Evolutionary conservation across 257 asterid species (phyloP).

Genomic region (Pogostemon cablin): DNA sequence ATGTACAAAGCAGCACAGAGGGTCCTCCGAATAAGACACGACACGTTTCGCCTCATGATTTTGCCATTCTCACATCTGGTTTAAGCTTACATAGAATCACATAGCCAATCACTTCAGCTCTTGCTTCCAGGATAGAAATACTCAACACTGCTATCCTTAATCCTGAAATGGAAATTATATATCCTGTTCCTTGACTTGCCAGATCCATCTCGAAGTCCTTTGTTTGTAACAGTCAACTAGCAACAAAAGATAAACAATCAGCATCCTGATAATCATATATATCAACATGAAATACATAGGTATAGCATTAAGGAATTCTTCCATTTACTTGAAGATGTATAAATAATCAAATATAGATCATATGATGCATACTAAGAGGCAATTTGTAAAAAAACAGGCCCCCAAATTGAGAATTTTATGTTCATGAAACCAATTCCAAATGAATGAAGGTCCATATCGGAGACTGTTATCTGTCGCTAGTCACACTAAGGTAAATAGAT

Average conservation of each 20-base stretch:
- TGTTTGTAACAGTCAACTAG: conserved; percentile 73
- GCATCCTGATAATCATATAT: conserved; percentile 2
- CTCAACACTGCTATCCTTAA: conserved; percentile 73
- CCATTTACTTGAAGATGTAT: not conserved
- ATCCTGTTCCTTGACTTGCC: conserved; percentile 53
- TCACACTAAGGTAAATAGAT: not conserved
- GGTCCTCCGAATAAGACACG: not conserved
- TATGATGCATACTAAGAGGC: too few relatives aligned
- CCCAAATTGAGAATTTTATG: too few relatives aligned
- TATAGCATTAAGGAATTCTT: not conserved
- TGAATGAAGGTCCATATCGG: too few relatives aligned
- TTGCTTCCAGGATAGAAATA: conserved; percentile 79
- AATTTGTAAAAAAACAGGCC: too few relatives aligned
- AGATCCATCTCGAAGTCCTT: conserved; percentile 46
- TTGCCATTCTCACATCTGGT: not conserved
- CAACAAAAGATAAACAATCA: conserved; percentile 17
- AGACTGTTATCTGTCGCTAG: too few relatives aligned
- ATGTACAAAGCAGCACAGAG: not conserved
- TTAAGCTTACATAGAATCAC: not conserved
- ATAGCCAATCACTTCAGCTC: conserved; percentile 24
- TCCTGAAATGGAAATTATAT: conserved; percentile 73
- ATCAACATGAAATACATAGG: not conserved
- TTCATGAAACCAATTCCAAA: too few relatives aligned
- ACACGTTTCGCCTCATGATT: not conserved
- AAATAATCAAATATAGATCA: not conserved